Percentiles rank a stretch among this genome's conserved stretches.
Evolutionary conservation across 352 stramenopile genomes (phyloP).

Genomic region (Phytophthora constricta): DNA sequence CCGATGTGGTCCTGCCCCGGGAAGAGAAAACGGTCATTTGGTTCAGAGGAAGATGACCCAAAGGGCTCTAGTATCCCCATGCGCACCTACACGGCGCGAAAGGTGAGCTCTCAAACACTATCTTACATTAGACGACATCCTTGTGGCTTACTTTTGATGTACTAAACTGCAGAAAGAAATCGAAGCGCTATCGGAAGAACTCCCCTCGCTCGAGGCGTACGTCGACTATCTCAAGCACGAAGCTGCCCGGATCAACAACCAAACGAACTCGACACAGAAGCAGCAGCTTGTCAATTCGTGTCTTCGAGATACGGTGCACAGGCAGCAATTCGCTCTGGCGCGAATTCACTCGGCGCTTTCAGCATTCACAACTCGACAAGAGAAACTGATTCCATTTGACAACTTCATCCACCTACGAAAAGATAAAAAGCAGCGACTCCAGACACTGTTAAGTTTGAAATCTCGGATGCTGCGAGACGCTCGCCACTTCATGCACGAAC

Average conservation of each 20-base stretch:
- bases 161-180: conserved; percentile 48
- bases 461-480: conserved; percentile 30
- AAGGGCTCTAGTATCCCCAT: conserved; percentile 17
- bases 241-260: conserved; percentile 31
- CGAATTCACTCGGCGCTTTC: conserved; percentile 34
- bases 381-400: conserved; percentile 40
- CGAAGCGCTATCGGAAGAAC: conserved; percentile 26
- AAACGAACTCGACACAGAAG: conserved; percentile 37
- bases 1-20: too few relatives aligned
- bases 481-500: conserved; percentile 36
- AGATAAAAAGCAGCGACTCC: conserved; percentile 17
- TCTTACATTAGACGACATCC: background rate
- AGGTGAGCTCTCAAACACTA: conserved; percentile 16
- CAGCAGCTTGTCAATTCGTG: conserved; percentile 41
- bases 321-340: conserved; percentile 26
- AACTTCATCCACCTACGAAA: conserved; percentile 30
- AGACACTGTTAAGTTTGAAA: conserved; percentile 18
- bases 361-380: conserved; percentile 33
- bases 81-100: conserved; percentile 39
- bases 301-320: conserved; percentile 26
- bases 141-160: conserved; percentile 20
- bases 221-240: conserved; percentile 47
- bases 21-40: conserved; percentile 23
- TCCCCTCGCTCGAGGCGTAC: conserved; percentile 37
- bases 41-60: conserved; percentile 13